These are phyloP conservation scores for Iris macrosiphon DNA, from an alignment of 106 monocot genomes.

Conservation along the genomic window DNA sequence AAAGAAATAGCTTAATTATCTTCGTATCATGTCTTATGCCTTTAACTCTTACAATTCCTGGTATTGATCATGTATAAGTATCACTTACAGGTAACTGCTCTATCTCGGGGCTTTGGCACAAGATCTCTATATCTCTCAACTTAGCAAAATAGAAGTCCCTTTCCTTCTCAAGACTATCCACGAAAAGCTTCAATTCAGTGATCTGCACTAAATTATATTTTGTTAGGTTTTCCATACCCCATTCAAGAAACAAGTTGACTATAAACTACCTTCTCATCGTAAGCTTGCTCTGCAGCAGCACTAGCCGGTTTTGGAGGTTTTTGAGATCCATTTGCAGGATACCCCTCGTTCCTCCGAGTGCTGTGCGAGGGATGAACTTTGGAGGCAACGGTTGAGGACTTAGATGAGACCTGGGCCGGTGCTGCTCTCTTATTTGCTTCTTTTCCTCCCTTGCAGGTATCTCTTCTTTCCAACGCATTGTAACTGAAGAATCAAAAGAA, in stretches of 20 bases:
- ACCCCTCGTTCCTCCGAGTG: slow-evolving; percentile 32
- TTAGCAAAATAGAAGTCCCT: slow-evolving; percentile 92
- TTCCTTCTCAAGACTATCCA: slow-evolving; percentile 94
- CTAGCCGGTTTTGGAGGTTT: slow-evolving; percentile 26
- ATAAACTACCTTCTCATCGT: slow-evolving; percentile 47
- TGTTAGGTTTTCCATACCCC: neutral
- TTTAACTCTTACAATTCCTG: too few relatives aligned
- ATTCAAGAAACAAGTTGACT: neutral
- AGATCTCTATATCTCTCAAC: slow-evolving; percentile 80
- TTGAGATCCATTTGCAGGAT: slow-evolving; percentile 24
- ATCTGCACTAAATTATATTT: slow-evolving; percentile 43
- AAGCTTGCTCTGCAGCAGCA: slow-evolving; percentile 31
- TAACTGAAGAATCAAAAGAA: slow-evolving; percentile 43
- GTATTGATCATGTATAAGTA: too few relatives aligned
- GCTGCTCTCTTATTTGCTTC: slow-evolving; percentile 51
- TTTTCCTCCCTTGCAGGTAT: slow-evolving; percentile 76
- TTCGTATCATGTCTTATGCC: too few relatives aligned
- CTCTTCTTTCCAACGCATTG: slow-evolving; percentile 86
- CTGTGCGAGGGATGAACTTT: slow-evolving; percentile 43
- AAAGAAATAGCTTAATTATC: neutral
- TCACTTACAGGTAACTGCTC: slow-evolving; percentile 74
- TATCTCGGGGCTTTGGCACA: slow-evolving; percentile 75
- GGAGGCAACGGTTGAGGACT: slow-evolving; percentile 36
- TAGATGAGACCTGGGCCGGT: slow-evolving; percentile 38
- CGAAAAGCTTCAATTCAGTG: slow-evolving; percentile 78